Percentiles rank a stretch among this genome's conserved stretches.
These are phyloP conservation scores for Pichia sp. DNA, from an alignment of 1,139 yeast species.

Conservation along the genomic window DNA sequence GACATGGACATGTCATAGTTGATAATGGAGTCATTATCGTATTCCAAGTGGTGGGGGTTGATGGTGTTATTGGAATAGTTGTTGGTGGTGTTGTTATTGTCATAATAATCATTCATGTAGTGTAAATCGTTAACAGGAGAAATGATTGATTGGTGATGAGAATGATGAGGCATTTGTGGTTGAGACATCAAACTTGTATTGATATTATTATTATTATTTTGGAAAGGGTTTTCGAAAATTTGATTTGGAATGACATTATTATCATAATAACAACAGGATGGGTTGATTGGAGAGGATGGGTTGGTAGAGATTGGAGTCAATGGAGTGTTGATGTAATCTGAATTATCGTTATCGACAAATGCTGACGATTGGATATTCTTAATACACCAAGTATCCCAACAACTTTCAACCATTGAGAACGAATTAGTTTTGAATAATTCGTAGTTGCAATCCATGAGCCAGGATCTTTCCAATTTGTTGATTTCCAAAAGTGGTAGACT, in stretches of 20 bases:
- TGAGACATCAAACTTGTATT: background rate
- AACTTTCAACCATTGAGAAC: slow-evolving; percentile 31
- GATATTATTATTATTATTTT: slow-evolving; percentile 11
- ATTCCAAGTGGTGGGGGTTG: slow-evolving; percentile 1
- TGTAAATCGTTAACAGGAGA: slow-evolving; percentile 6
- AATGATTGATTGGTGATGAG: slow-evolving; percentile 10
- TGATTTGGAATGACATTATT: slow-evolving; percentile 16
- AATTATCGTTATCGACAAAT: no score
- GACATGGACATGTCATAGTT: background rate
- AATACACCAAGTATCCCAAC: slow-evolving; percentile 36
- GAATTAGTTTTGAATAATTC: slow-evolving; percentile 39
- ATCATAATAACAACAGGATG: slow-evolving; percentile 1
- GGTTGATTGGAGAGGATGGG: slow-evolving; percentile 13
- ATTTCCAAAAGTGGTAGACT: slow-evolving; percentile 63
- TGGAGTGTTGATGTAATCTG: background rate
- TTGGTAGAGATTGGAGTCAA: slow-evolving; percentile 9
- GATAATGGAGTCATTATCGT: background rate
- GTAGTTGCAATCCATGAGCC: slow-evolving; percentile 58
- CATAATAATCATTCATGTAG: slow-evolving; percentile 14
- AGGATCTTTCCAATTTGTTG: slow-evolving; percentile 66
- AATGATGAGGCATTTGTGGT: background rate
- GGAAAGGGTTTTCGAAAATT: slow-evolving; percentile 29
- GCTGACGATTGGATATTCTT: slow-evolving; percentile 21
- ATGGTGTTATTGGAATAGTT: background rate
- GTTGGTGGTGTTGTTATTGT: slow-evolving; percentile 4